Conservation (phyloP, 2,329 filamentous ascomycete species). For the Claviceps humidiphila region DNA sequence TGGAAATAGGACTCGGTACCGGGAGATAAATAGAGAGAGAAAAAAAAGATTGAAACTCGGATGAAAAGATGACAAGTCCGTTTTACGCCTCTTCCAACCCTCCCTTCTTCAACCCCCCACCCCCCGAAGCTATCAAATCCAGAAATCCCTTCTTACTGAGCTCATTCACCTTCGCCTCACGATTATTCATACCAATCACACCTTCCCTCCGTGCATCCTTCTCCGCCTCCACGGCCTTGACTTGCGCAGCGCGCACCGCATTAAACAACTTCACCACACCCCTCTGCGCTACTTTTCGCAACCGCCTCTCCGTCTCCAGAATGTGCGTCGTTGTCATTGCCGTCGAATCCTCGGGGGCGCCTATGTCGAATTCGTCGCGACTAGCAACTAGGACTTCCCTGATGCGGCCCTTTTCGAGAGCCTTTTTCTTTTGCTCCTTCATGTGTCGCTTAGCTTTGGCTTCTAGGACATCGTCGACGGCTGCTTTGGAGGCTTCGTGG, state of each 20-base stretch:
- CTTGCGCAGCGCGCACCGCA: slow-evolving; percentile 82
- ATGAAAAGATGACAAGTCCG: not conserved
- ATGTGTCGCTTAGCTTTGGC: slow-evolving; percentile 67
- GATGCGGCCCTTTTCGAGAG: slow-evolving; percentile 75
- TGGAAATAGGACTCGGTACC: too few relatives aligned
- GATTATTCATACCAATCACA: slow-evolving; percentile 63
- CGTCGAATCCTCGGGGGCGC: slow-evolving; percentile 17
- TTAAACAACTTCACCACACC: slow-evolving; percentile 97
- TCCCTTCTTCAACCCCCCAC: slow-evolving; percentile 45
- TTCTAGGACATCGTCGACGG: slow-evolving; percentile 67
- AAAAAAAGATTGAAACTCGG: not conserved
- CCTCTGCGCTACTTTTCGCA: slow-evolving; percentile 79
- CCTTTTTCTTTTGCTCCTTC: slow-evolving; percentile 64
- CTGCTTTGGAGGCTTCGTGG: slow-evolving; percentile 55
- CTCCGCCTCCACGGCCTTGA: slow-evolving; percentile 70
- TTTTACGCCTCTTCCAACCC: slow-evolving; percentile 38
- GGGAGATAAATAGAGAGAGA: not conserved
- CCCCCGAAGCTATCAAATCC: slow-evolving; percentile 65
- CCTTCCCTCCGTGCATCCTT: slow-evolving; percentile 56
- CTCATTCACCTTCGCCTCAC: slow-evolving; percentile 82
- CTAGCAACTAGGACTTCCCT: slow-evolving; percentile 66
- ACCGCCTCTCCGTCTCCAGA: slow-evolving; percentile 59
- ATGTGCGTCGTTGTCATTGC: slow-evolving; percentile 32
- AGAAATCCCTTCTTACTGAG: slow-evolving; percentile 96
- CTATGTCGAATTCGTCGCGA: slow-evolving; percentile 35